These are phyloP conservation scores for Fusarium tjaetaba DNA, from an alignment of 2,329 filamentous ascomycete species.

Conservation along the genomic window DNA sequence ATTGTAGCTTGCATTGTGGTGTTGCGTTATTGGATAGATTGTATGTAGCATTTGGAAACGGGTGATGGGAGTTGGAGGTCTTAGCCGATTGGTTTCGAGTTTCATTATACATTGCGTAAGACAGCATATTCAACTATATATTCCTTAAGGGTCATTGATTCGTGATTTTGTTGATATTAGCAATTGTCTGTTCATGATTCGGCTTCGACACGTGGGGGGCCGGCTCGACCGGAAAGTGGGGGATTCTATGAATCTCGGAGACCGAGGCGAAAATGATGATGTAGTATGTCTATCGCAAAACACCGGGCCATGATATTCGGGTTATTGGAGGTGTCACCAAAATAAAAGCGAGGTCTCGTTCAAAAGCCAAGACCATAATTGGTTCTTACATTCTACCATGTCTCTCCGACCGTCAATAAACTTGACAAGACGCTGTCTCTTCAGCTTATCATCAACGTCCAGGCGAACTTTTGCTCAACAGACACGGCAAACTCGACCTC, in stretches of 20 bases:
- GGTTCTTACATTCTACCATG: slow-evolving; percentile 15
- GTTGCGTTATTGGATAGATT: slow-evolving; percentile 38
- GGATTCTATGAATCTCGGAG: slow-evolving; percentile 25
- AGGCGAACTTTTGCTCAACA: slow-evolving; percentile 28
- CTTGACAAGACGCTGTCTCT: slow-evolving; percentile 21
- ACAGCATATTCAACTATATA: not conserved
- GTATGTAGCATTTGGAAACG: slow-evolving; percentile 31
- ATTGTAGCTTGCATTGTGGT: slow-evolving; percentile 37
- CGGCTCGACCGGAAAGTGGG: slow-evolving; percentile 39
- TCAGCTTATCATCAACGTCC: slow-evolving; percentile 5
- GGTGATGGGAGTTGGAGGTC: slow-evolving; percentile 27
- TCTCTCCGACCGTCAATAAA: slow-evolving; percentile 24
- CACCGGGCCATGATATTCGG: slow-evolving; percentile 24
- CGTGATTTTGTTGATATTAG: not conserved
- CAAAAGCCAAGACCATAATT: not conserved
- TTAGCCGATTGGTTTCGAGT: slow-evolving; percentile 10
- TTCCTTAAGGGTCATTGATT: not conserved
- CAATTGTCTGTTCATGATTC: slow-evolving; percentile 24
- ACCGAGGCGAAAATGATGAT: slow-evolving; percentile 37
- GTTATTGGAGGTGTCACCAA: not conserved
- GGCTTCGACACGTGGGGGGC: slow-evolving; percentile 26
- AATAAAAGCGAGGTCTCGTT: not conserved
- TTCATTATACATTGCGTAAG: not conserved
- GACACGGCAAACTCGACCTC: slow-evolving; percentile 23
- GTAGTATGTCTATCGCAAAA: slow-evolving; percentile 17